Conservation (phyloP, 257 asterid species). For the Gardenia jasminoides region DNA sequence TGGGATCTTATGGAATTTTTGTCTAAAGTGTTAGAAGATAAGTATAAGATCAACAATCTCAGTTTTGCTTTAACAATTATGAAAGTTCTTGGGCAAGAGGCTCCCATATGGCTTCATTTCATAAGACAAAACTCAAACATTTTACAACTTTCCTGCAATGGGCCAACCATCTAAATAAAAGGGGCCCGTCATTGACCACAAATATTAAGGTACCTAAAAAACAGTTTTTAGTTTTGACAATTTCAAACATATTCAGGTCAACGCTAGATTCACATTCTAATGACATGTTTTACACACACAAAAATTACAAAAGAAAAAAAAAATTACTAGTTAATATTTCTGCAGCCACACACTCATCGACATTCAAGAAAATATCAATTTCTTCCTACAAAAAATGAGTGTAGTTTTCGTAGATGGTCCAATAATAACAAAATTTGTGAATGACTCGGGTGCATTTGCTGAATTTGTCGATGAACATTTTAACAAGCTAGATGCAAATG, state of each 20-base stretch:
- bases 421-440: constrained; percentile 43
- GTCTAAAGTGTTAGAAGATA: too few species aligned
- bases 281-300: background rate
- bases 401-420: constrained; percentile 50
- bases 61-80: background rate
- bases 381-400: constrained; percentile 34
- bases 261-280: background rate
- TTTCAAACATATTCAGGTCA: background rate
- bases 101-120: background rate
- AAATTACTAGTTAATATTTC: background rate
- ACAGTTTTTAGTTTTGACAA: constrained; percentile 7
- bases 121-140: background rate
- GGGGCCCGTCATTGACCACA: background rate
- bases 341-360: background rate
- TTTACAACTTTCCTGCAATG: background rate
- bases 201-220: background rate
- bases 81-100: background rate
- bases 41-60: too few species aligned
- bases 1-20: too few species aligned
- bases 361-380: background rate
- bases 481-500: constrained; percentile 44
- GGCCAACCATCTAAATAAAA: background rate
- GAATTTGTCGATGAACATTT: constrained; percentile 48
- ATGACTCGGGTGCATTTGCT: constrained; percentile 42
- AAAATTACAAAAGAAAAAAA: background rate